These are phyloP conservation scores for Beta macrorhiza DNA, from an alignment of 179 eudicot species.

Conservation along the genomic window DNA sequence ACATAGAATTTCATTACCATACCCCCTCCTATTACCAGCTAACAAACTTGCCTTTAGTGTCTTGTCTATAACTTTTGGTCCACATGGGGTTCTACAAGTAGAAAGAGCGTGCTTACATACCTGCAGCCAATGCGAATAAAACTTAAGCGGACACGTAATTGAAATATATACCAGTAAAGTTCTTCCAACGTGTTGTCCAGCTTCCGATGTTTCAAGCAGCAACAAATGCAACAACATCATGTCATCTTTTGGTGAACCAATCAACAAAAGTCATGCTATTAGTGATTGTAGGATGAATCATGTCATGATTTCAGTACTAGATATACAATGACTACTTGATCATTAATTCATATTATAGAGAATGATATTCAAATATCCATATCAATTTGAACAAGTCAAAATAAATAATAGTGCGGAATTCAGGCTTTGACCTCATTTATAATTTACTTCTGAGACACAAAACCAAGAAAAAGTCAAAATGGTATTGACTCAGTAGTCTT, in stretches of 20 bases:
- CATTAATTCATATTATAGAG: not conserved
- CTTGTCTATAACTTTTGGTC: not conserved
- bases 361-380: not conserved
- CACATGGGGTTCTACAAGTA: not conserved
- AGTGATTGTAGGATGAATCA: not conserved
- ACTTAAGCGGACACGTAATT: not conserved
- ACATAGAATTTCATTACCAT: too few relatives aligned
- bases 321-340: not conserved
- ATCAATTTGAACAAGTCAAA: not conserved
- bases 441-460: not conserved
- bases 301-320: not conserved
- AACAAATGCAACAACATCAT: not conserved
- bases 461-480: not conserved
- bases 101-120: not conserved
- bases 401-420: conserved; percentile 6
- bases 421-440: not conserved
- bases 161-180: not conserved
- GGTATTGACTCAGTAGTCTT: not conserved
- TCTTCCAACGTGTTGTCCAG: not conserved
- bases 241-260: not conserved
- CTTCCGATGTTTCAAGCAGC: not conserved
- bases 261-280: not conserved
- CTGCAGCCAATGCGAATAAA: not conserved
- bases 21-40: too few relatives aligned
- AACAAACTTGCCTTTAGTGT: not conserved